These are phyloP conservation scores for Solanum lignicaule DNA, from an alignment of 257 asterid genomes.

Conservation along the genomic window DNA sequence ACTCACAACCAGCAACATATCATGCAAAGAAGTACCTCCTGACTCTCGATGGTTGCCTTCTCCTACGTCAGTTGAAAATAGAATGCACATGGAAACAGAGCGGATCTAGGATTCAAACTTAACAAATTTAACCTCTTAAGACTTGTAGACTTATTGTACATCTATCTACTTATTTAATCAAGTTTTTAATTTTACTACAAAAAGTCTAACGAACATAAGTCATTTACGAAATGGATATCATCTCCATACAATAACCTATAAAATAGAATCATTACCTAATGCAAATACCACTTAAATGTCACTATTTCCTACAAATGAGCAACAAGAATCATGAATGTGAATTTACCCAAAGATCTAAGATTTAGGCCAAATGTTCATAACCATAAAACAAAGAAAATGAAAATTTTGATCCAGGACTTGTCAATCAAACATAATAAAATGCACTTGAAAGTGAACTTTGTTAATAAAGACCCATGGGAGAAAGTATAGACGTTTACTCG, in stretches of 20 bases:
- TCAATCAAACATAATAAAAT: neutral
- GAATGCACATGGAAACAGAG: neutral
- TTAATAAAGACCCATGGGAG: neutral
- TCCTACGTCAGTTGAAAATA: neutral
- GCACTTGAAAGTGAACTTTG: neutral
- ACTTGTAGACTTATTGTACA: neutral
- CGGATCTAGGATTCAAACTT: neutral
- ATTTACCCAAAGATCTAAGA: neutral
- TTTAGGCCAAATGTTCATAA: neutral
- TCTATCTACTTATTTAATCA: neutral
- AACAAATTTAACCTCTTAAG: neutral
- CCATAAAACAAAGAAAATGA: neutral
- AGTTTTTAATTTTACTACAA: neutral
- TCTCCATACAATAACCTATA: neutral
- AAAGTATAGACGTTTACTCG: neutral
- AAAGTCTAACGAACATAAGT: neutral
- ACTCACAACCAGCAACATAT: neutral
- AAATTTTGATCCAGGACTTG: neutral
- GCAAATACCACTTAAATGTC: neutral
- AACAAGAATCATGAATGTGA: neutral
- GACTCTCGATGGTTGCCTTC: neutral
- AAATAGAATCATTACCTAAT: neutral
- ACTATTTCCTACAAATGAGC: neutral
- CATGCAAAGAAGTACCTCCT: neutral
- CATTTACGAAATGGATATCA: neutral